Evolutionary conservation across 352 stramenopile genomes (phyloP), one percentile per base, ranked within the genome.

Genomic region (Plasmopara halstedii): DNA sequence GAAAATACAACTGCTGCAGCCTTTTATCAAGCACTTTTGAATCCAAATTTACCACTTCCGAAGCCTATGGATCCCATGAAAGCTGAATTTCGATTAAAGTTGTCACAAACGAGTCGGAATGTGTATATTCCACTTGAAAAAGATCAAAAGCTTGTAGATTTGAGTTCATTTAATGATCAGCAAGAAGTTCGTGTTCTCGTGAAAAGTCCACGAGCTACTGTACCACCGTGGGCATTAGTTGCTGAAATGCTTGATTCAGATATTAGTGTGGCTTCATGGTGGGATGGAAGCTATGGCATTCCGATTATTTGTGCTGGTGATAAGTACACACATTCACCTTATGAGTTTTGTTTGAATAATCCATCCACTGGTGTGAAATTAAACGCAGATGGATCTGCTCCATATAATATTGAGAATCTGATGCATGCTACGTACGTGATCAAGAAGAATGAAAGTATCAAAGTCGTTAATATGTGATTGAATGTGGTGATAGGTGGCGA

Each of bases 401-500:
- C 59, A 10, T 86, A 73, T 68, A 89, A 89, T 44, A 61, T 89
- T 25, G 77, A 89, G 40, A 89, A 89, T 42, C 58, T 89, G 9
- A 50, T 89, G n/a, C 47, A 81, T 67, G 77, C 77, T 3, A 66
- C 57, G 57, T 84, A 50, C 23, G 64, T 55, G 7, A 15, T n/a
- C 35, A 41, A n/a, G 1, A 18, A 6, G 8, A 17, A 17, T 35
- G 9, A 8, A 20, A 5, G 6, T 20, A 41, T 41, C 25, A 13
- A 17, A 35, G 11, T 17, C 2, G 6, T 17, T 35, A 17, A 17
- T 18, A 25, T 26, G 10, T 31, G 17, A 1, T 39, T 26, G 7
- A 17, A 48, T 23, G n/a, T 25, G 10, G 18, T 56, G 13, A 46
- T 35, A 71, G 62, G 6, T 81, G 66, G 63, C 23, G 40, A 0